Percentiles rank a stretch among this genome's conserved stretches.
Conservation (phyloP, 2,329 filamentous ascomycete genomes). For the Penicillium sp. region DNA sequence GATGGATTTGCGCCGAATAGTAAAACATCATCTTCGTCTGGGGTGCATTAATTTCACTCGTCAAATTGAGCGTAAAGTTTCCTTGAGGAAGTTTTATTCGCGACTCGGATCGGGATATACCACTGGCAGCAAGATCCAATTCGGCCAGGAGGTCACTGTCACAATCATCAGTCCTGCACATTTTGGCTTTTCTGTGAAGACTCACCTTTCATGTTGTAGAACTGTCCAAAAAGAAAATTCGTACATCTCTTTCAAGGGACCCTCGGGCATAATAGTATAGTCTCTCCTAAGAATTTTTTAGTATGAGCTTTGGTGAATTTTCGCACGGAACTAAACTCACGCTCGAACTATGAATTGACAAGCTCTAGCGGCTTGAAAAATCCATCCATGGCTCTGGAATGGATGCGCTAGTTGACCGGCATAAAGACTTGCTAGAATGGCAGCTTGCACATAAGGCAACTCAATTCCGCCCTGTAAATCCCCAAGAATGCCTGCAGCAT, state of each 20-base stretch:
- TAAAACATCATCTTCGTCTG: constrained; percentile 50
- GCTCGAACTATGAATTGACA: constrained; percentile 71
- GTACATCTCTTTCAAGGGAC: constrained; percentile 55
- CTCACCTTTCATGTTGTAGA: constrained; percentile 81
- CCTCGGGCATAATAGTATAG: constrained; percentile 29
- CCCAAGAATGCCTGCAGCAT: constrained; percentile 81
- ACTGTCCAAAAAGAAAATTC: constrained; percentile 88
- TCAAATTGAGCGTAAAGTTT: constrained; percentile 28
- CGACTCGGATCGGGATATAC: constrained; percentile 55
- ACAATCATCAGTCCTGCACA: neutral
- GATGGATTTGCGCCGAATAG: constrained; percentile 59
- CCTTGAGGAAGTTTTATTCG: constrained; percentile 39
- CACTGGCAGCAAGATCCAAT: constrained; percentile 61
- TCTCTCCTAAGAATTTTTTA: constrained; percentile 26
- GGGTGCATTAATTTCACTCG: constrained; percentile 29
- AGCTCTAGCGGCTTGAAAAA: constrained; percentile 57
- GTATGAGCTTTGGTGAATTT: neutral
- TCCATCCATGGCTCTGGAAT: constrained; percentile 76
- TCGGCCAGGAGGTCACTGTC: constrained; percentile 85
- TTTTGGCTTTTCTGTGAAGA: neutral
- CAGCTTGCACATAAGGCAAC: constrained; percentile 78
- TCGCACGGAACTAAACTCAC: constrained; percentile 40
- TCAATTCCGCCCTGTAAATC: constrained; percentile 74
- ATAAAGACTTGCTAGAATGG: constrained; percentile 81
- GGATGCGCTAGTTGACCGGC: constrained; percentile 83